phyloP scores from a whole-genome alignment of 2,329 filamentous ascomycete genomes.

The Ascochyta viciae-villosae region DNA sequence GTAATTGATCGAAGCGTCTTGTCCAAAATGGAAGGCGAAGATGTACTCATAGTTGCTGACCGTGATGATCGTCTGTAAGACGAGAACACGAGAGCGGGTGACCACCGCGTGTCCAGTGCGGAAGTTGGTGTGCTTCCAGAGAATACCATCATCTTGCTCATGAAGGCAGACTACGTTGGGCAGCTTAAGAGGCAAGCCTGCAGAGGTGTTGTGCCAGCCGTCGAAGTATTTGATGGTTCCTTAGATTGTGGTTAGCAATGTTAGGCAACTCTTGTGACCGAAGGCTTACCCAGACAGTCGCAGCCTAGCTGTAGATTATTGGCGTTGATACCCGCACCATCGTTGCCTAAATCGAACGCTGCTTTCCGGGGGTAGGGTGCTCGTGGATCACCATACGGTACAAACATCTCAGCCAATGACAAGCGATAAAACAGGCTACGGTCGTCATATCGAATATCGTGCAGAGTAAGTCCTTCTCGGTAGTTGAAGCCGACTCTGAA shows the following conservation, averaged over 20 bases:
- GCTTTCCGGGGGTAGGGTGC: constrained; percentile 52
- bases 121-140: constrained; percentile 42
- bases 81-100: constrained; percentile 29
- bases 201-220: constrained; percentile 45
- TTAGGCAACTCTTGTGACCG: not conserved
- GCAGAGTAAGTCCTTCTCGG: constrained; percentile 53
- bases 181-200: constrained; percentile 47
- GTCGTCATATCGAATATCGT: constrained; percentile 51
- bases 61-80: constrained; percentile 38
- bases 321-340: constrained; percentile 52
- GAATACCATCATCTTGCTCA: constrained; percentile 66
- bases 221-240: constrained; percentile 53
- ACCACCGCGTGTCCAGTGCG: constrained; percentile 31
- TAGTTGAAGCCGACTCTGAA: constrained; percentile 56
- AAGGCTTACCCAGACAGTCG: constrained; percentile 50
- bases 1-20: constrained; percentile 51
- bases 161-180: constrained; percentile 55
- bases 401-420: constrained; percentile 54
- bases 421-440: constrained; percentile 53
- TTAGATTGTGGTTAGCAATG: not conserved
- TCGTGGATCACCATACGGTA: constrained; percentile 54
- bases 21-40: constrained; percentile 53
- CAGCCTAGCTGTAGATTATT: constrained; percentile 55
- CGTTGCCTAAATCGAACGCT: constrained; percentile 55
- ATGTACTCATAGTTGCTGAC: constrained; percentile 41